These are phyloP conservation scores for Onygenales sp. DNA, from an alignment of 2,329 filamentous ascomycete genomes.

Conservation along the genomic window DNA sequence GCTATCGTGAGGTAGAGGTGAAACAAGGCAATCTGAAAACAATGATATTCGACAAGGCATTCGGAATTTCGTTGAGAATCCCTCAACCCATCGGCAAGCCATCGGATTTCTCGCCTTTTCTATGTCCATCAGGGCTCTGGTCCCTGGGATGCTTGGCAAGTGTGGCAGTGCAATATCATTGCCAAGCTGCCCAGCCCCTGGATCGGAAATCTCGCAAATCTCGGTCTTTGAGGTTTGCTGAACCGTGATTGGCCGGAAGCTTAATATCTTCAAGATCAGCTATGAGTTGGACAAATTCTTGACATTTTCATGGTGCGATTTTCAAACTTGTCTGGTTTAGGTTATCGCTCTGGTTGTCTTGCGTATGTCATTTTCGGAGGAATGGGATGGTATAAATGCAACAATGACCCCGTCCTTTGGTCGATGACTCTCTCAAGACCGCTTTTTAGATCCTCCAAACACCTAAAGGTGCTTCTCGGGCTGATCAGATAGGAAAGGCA, in stretches of 20 bases:
- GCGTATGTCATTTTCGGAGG: no score
- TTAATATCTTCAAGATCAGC: not conserved
- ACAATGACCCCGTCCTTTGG: no score
- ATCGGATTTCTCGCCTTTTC: not conserved
- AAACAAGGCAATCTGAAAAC: not conserved
- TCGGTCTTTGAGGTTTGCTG: slow-evolving; percentile 7
- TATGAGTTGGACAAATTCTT: not conserved
- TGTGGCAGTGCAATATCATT: not conserved
- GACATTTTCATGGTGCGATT: not conserved
- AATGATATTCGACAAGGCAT: no score
- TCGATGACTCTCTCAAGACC: no score
- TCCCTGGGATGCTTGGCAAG: not conserved
- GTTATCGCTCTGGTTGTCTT: no score
- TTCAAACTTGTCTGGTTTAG: no score
- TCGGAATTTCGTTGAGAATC: no score
- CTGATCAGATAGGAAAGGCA: no score
- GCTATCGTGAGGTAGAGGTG: not conserved
- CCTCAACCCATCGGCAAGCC: not conserved
- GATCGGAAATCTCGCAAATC: slow-evolving; percentile 9
- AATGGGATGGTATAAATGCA: no score
- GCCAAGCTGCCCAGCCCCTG: not conserved
- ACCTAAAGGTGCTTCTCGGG: no score
- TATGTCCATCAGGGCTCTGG: not conserved
- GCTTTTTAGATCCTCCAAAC: no score
- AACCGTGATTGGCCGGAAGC: not conserved